These are phyloP conservation scores for Posidonia oceanica DNA, from an alignment of 116 monocot species.

Conservation along the genomic window DNA sequence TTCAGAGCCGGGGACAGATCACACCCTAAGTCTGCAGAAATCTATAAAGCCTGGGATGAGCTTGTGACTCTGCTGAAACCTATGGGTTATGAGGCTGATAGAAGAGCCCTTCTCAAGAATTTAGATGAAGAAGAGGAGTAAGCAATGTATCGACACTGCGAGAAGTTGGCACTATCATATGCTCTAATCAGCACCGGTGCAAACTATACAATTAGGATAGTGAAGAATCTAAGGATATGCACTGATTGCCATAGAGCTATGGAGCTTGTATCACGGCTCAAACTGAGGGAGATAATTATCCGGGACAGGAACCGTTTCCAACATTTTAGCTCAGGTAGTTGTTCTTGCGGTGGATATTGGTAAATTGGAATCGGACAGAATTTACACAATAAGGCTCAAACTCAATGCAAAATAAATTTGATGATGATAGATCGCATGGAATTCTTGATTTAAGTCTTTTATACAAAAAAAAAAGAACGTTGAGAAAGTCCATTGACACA, in stretches of 20 bases:
- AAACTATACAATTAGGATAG: conserved; percentile 16
- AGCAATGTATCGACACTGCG: conserved; percentile 21
- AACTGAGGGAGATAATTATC: conserved; percentile 24
- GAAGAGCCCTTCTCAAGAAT: conserved; percentile 14
- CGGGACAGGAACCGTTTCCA: conserved; percentile 42
- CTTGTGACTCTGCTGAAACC: conserved; percentile 14
- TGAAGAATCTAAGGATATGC: conserved; percentile 43
- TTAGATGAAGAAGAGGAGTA: conserved; percentile 27
- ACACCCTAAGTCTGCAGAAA: conserved; percentile 13
- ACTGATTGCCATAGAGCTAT: conserved; percentile 31
- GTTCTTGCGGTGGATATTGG: conserved; percentile 42
- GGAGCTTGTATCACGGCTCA: conserved; percentile 32
- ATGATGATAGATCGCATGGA: too few relatives aligned
- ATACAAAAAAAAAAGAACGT: too few relatives aligned
- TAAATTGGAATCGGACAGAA: neutral
- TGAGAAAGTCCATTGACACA: too few relatives aligned
- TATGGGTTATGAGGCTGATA: conserved; percentile 23
- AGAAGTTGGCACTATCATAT: conserved; percentile 32
- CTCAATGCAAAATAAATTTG: too few relatives aligned
- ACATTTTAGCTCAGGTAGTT: conserved; percentile 22
- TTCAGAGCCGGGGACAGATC: conserved; percentile 30
- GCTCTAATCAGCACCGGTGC: conserved; percentile 23
- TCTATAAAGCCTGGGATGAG: conserved; percentile 22
- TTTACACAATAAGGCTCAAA: too few relatives aligned
- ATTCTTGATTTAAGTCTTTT: too few relatives aligned